phyloP scores from a whole-genome alignment of 1,284 basidiomycete species.

The Dichomitus squalens region DNA sequence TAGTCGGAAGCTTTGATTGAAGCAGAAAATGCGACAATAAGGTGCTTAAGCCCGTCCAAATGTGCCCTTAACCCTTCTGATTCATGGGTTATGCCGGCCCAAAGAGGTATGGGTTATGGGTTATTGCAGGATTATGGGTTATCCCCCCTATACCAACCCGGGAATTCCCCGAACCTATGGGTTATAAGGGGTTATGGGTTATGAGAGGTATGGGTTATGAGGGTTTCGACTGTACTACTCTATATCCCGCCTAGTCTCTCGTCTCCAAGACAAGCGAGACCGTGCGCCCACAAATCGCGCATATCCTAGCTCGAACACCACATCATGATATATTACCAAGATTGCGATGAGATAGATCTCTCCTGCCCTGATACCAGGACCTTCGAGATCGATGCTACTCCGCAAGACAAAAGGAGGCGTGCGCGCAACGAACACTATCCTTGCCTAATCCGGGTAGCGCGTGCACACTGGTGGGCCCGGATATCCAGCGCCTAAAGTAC shows the following conservation, averaged over 20 bases:
- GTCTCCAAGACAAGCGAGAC: not conserved
- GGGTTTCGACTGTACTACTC: too few species aligned
- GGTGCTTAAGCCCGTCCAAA: too few species aligned
- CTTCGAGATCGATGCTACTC: constrained; percentile 2
- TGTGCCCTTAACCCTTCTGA: too few species aligned
- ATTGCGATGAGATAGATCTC: not conserved
- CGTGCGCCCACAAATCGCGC: constrained; percentile 2
- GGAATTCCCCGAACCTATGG: too few species aligned
- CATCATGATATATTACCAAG: not conserved
- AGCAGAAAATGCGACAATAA: too few species aligned
- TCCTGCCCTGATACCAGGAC: not conserved
- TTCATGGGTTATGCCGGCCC: too few species aligned
- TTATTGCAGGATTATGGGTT: too few species aligned
- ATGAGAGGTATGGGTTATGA: too few species aligned
- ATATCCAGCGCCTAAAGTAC: not conserved
- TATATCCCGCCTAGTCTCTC: not conserved
- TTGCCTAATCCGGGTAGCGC: constrained; percentile 10
- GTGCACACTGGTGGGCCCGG: not conserved
- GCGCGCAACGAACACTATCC: constrained; percentile 10
- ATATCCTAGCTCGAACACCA: not conserved
- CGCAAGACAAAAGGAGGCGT: constrained; percentile 17
- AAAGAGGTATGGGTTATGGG: too few species aligned
- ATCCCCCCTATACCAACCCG: too few species aligned
- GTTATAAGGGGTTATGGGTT: too few species aligned
- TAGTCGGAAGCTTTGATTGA: too few species aligned